Percentiles rank a stretch among this genome's conserved stretches.
Conservation (phyloP, 2,329 filamentous ascomycete species). For the Nemania sp. region DNA sequence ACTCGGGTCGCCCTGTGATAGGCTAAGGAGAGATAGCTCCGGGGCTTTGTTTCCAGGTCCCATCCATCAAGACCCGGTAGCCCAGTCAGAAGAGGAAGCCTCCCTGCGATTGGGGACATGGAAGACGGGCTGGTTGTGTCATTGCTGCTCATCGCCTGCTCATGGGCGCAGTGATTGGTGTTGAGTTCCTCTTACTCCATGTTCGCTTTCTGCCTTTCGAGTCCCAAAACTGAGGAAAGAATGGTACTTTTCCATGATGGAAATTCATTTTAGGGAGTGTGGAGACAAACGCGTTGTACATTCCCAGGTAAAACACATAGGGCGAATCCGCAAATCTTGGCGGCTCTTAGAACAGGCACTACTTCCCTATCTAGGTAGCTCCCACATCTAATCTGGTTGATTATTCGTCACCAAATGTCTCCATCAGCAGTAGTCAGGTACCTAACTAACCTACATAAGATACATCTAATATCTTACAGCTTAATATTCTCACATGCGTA, state of each 20-base stretch:
- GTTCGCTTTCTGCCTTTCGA: background rate
- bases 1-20: conserved; percentile 28
- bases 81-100: conserved; percentile 18
- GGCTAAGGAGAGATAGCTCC: conserved; percentile 14
- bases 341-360: background rate
- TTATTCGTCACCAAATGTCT: background rate
- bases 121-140: background rate
- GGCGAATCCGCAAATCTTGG: background rate
- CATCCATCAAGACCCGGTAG: conserved; percentile 21
- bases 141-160: background rate
- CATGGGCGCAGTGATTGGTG: conserved; percentile 1
- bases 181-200: background rate
- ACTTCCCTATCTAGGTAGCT: background rate
- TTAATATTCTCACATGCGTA: background rate
- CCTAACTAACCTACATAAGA: too few relatives aligned
- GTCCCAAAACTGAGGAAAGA: background rate
- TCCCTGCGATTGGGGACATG: conserved; percentile 21
- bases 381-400: background rate
- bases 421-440: background rate
- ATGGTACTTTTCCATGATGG: background rate
- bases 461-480: too few relatives aligned
- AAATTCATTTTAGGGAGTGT: background rate
- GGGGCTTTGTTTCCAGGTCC: conserved; percentile 3
- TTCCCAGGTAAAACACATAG: background rate
- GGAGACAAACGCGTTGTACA: background rate